Percentiles rank a stretch among this genome's conserved stretches.
Evolutionary conservation across 352 stramenopile genomes (phyloP).

Genomic region (Phytophthora ramorum): DNA sequence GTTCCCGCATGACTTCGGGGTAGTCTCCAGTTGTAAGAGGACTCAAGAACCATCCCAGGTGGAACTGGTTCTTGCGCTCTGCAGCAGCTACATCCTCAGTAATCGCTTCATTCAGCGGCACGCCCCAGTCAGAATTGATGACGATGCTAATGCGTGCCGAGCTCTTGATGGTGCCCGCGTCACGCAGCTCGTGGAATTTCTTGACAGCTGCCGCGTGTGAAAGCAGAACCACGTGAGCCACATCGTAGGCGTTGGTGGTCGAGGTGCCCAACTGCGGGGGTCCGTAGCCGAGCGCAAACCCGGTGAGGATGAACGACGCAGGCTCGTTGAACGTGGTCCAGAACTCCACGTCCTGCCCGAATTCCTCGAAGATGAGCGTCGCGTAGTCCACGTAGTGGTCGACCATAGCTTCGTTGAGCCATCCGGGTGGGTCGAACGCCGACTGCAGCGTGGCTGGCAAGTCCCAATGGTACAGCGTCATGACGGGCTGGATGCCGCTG

Average conservation of each 20-base stretch:
- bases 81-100: constrained; percentile 62
- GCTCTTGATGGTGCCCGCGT: constrained; percentile 18
- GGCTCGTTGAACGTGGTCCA: constrained; percentile 97
- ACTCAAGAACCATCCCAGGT: constrained; percentile 91
- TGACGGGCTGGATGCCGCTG: constrained; percentile 84
- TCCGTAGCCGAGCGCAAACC: constrained; percentile 79
- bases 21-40: constrained; percentile 93
- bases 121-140: constrained; percentile 81
- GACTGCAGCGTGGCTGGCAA: constrained; percentile 88
- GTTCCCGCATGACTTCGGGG: constrained; percentile 88
- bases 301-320: constrained; percentile 83
- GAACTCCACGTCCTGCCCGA: constrained; percentile 90
- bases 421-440: constrained; percentile 75
- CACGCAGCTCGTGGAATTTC: constrained; percentile 67
- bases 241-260: constrained; percentile 51
- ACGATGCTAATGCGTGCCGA: constrained; percentile 91
- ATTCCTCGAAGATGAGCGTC: constrained; percentile 89
- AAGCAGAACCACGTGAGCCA: constrained; percentile 90
- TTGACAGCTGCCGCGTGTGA: constrained; percentile 88
- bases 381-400: constrained; percentile 87
- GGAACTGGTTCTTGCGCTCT: constrained; percentile 88
- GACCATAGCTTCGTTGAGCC: constrained; percentile 62
- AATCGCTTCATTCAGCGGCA: constrained; percentile 75
- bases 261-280: constrained; percentile 47
- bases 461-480: constrained; percentile 98